These are phyloP conservation scores for Tetrapisispora fleetii DNA, from an alignment of 805 yeast genomes.

Conservation along the genomic window DNA sequence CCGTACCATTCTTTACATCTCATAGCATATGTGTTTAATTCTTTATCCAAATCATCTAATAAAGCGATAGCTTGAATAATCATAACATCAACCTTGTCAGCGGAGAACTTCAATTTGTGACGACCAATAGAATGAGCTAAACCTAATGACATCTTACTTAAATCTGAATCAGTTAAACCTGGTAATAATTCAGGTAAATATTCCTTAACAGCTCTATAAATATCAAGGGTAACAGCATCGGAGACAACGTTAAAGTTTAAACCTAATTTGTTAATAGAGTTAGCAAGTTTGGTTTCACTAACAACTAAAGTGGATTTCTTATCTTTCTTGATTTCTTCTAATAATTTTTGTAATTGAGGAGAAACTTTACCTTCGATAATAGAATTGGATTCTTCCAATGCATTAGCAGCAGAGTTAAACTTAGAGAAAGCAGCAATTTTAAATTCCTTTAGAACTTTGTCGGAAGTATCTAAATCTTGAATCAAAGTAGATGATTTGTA, in stretches of 20 bases:
- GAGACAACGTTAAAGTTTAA: constrained; percentile 80
- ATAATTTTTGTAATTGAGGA: constrained; percentile 63
- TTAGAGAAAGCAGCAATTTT: constrained; percentile 94
- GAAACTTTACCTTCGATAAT: constrained; percentile 91
- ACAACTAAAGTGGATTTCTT: constrained; percentile 84
- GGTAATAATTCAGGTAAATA: constrained; percentile 89
- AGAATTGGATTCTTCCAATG: constrained; percentile 89
- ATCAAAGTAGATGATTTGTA: constrained; percentile 71
- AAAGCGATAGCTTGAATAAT: constrained; percentile 97
- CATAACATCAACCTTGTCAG: constrained; percentile 98
- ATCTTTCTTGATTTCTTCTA: constrained; percentile 66
- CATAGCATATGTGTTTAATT: constrained; percentile 96
- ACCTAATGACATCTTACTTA: constrained; percentile 94
- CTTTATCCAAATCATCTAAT: constrained; percentile 94
- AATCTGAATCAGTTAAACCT: constrained; percentile 75
- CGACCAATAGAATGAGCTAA: constrained; percentile 98
- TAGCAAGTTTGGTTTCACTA: constrained; percentile 91
- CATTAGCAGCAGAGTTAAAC: constrained; percentile 88
- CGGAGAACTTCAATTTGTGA: constrained; percentile 93
- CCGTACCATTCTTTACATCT: constrained; percentile 99
- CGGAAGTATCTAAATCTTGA: constrained; percentile 71
- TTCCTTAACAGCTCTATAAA: constrained; percentile 92
- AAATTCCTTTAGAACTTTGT: constrained; percentile 79
- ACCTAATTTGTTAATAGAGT: constrained; percentile 90
- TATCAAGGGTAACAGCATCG: constrained; percentile 90